Percentiles rank a stretch among this genome's conserved stretches.
Evolutionary conservation across 768 basidiomycete genomes (phyloP).

Genomic region (Tephrocybe sp.): DNA sequence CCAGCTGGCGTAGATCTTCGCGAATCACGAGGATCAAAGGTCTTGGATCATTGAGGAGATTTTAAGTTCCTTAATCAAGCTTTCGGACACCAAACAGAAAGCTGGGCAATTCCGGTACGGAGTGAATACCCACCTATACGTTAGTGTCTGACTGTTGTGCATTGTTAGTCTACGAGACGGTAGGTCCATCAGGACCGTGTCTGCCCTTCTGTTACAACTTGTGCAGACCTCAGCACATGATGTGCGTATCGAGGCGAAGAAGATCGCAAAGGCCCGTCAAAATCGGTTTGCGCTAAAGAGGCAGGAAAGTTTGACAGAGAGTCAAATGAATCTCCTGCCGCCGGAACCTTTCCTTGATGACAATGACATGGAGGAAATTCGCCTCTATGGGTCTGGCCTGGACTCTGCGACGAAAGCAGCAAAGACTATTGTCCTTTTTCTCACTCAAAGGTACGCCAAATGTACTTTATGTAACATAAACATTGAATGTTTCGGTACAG

Average conservation of each 20-base stretch:
- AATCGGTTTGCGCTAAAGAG: slow-evolving; percentile 59
- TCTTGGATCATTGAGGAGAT: slow-evolving; percentile 99
- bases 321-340: slow-evolving; percentile 25
- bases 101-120: slow-evolving; percentile 86
- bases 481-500: slow-evolving; percentile 32
- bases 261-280: slow-evolving; percentile 61
- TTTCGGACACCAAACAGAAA: slow-evolving; percentile 87
- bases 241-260: slow-evolving; percentile 68
- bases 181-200: slow-evolving; percentile 88
- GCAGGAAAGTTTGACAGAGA: slow-evolving; percentile 62
- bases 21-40: slow-evolving; percentile 86
- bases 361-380: slow-evolving; percentile 72
- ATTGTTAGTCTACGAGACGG: slow-evolving; percentile 79
- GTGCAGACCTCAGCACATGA: slow-evolving; percentile 94
- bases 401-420: slow-evolving; percentile 87
- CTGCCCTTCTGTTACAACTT: slow-evolving; percentile 91
- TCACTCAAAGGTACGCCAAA: slow-evolving; percentile 57
- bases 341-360: slow-evolving; percentile 64
- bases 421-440: slow-evolving; percentile 76
- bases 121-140: not conserved
- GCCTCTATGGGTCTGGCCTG: slow-evolving; percentile 66
- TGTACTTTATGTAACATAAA: not conserved
- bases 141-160: slow-evolving; percentile 2
- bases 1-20: slow-evolving; percentile 67
- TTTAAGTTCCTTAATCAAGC: slow-evolving; percentile 82